Conservation (phyloP, 768 basidiomycete genomes). For the Termitomyces titanicus region DNA sequence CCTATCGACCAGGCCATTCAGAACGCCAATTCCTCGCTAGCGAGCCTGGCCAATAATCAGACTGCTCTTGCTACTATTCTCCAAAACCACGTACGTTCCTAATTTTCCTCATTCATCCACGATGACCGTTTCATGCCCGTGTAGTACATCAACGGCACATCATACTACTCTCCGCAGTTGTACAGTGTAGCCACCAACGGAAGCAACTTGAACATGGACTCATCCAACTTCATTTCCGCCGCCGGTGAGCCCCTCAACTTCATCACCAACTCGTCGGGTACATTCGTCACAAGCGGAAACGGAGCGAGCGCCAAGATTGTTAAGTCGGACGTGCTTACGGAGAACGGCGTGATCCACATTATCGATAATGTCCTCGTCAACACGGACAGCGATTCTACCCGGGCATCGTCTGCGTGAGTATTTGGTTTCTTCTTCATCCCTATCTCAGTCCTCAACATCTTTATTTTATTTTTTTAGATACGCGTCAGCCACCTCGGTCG, state of each 20-base stretch:
- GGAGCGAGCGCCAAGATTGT: conserved; percentile 47
- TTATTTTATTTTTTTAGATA: conserved; percentile 16
- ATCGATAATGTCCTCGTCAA: conserved; percentile 53
- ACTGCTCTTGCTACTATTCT: conserved; percentile 44
- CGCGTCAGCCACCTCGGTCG: conserved; percentile 47
- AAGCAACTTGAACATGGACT: not conserved
- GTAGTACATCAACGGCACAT: conserved; percentile 65
- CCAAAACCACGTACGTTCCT: conserved; percentile 54
- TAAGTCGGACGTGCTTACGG: conserved; percentile 52
- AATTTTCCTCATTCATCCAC: not conserved
- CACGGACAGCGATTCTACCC: conserved; percentile 33
- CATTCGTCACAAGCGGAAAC: conserved; percentile 43
- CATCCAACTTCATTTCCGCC: conserved; percentile 40
- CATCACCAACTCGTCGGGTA: conserved; percentile 51
- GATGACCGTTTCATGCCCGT: not conserved
- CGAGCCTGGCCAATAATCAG: conserved; percentile 37
- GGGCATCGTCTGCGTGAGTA: conserved; percentile 54
- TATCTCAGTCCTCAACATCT: no score
- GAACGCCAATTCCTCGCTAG: conserved; percentile 27
- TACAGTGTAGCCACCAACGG: not conserved
- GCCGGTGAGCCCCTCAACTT: conserved; percentile 54
- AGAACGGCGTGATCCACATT: conserved; percentile 70
- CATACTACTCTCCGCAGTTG: conserved; percentile 57
- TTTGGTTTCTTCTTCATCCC: not conserved
- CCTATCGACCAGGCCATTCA: conserved; percentile 52